Percentiles rank a stretch among this genome's conserved stretches.
Evolutionary conservation across 164 flowering plant species (phyloP).

Genomic region (Nymphaea thermarum): DNA sequence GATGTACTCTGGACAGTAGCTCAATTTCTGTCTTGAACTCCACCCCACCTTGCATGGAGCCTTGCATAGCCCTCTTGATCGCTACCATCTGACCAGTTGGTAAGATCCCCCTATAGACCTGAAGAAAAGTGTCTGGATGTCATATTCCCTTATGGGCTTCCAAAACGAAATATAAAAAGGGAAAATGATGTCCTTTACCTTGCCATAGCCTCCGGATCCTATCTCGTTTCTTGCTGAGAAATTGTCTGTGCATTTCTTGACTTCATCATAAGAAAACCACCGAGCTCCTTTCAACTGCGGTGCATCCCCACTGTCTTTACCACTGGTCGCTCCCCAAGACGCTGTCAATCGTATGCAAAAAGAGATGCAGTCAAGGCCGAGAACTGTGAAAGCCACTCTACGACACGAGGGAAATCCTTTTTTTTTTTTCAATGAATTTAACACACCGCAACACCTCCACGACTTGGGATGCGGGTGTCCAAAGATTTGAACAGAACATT

Average conservation of each 20-base stretch:
- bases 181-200: conserved; percentile 20
- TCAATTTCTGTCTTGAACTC: conserved; percentile 76
- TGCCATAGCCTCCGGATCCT: conserved; percentile 75
- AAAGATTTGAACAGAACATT: conserved; percentile 7
- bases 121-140: not conserved
- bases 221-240: conserved; percentile 48
- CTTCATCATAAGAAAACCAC: conserved; percentile 69
- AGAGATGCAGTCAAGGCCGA: not conserved
- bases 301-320: conserved; percentile 62
- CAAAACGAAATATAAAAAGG: not conserved
- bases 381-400: no score
- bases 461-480: not conserved
- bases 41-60: conserved; percentile 67
- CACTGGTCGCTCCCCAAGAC: conserved; percentile 60
- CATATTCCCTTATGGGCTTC: not conserved
- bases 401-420: no score
- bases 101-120: conserved; percentile 60
- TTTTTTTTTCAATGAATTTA: not conserved
- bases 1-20: conserved; percentile 68
- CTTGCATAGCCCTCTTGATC: conserved; percentile 69
- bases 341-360: conserved; percentile 22
- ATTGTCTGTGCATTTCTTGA: conserved; percentile 50
- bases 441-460: not conserved
- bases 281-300: conserved; percentile 74
- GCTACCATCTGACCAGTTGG: conserved; percentile 41